Evolutionary conservation across 2,329 filamentous ascomycete genomes (phyloP).

Genomic region (Pyrenophora tritici-repentis): DNA sequence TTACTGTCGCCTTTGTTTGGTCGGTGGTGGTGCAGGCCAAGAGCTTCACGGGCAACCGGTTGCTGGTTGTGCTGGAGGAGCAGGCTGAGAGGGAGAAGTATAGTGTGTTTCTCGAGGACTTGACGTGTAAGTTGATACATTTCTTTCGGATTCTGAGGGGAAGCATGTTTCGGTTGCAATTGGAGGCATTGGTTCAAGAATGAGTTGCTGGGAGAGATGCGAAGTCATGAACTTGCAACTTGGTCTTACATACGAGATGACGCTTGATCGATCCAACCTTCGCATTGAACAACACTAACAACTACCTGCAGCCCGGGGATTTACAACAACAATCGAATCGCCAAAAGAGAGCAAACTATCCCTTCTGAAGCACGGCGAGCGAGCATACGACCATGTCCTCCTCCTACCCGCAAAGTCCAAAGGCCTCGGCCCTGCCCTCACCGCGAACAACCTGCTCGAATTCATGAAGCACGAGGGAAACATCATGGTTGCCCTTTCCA

Average conservation of each 20-base stretch:
- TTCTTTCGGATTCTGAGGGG: not conserved
- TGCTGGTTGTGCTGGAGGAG: conserved; percentile 88
- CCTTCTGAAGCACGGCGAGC: conserved; percentile 84
- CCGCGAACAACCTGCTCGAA: conserved; percentile 82
- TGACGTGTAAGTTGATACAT: conserved; percentile 62
- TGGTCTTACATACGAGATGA: conserved; percentile 4
- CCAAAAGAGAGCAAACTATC: conserved; percentile 59
- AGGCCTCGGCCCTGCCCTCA: conserved; percentile 87
- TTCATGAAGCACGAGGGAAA: conserved; percentile 94
- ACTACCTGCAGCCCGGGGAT: conserved; percentile 71
- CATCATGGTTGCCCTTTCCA: conserved; percentile 82
- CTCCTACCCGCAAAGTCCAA: conserved; percentile 90
- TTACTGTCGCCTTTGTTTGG: conserved; percentile 67
- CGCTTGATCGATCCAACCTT: conserved; percentile 1
- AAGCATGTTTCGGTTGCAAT: not conserved
- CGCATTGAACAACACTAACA: conserved; percentile 9
- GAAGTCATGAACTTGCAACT: conserved; percentile 17
- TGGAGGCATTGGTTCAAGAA: not conserved
- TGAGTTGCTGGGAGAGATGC: not conserved
- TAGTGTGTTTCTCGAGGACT: conserved; percentile 76
- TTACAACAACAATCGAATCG: conserved; percentile 77
- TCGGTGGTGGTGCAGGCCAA: conserved; percentile 71
- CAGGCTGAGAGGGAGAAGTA: conserved; percentile 79
- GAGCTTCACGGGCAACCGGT: conserved; percentile 76
- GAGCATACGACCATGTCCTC: conserved; percentile 87